phyloP scores from a whole-genome alignment of 1,139 yeast species.

The Suhomyces bolitotheri region DNA sequence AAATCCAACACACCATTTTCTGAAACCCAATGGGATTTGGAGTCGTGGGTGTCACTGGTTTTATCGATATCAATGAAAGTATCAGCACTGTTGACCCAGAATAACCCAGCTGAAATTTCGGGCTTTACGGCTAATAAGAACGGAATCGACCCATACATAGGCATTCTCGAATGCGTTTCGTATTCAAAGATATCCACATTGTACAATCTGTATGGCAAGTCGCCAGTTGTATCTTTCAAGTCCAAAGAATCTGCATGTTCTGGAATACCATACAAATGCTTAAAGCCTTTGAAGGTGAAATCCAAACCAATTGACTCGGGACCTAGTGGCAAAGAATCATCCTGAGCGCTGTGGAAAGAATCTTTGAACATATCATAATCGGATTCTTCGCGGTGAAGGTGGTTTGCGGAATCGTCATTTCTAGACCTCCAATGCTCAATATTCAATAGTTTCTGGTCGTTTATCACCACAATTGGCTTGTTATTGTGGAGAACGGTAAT shows the following conservation, averaged over 20 bases:
- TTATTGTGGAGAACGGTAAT: conserved; percentile 49
- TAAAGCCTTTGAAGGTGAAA: conserved; percentile 59
- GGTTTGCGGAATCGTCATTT: conserved; percentile 30
- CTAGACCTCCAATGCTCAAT: conserved; percentile 71
- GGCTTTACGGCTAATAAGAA: conserved; percentile 71
- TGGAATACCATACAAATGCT: conserved; percentile 84
- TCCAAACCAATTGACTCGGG: conserved; percentile 90
- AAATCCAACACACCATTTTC: conserved; percentile 85
- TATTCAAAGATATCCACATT: conserved; percentile 96
- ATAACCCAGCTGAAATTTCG: conserved; percentile 66
- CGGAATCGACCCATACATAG: conserved; percentile 96
- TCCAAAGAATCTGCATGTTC: conserved; percentile 87
- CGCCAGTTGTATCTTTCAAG: conserved; percentile 63
- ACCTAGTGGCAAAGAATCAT: conserved; percentile 71
- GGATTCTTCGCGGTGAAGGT: conserved; percentile 56
- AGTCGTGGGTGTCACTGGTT: conserved; percentile 21
- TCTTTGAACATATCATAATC: conserved; percentile 61
- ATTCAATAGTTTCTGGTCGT: conserved; percentile 70
- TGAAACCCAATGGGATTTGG: conserved; percentile 85
- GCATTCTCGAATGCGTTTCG: conserved; percentile 73
- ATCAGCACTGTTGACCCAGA: conserved; percentile 94
- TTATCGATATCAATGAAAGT: conserved; percentile 77
- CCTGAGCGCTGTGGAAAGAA: conserved; percentile 56
- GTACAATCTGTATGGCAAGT: conserved; percentile 75
- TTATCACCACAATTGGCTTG: conserved; percentile 52